Percentiles rank a stretch among this genome's conserved stretches.
Conservation (phyloP, 1,284 basidiomycete genomes). For the Trichosporon ovoides region DNA sequence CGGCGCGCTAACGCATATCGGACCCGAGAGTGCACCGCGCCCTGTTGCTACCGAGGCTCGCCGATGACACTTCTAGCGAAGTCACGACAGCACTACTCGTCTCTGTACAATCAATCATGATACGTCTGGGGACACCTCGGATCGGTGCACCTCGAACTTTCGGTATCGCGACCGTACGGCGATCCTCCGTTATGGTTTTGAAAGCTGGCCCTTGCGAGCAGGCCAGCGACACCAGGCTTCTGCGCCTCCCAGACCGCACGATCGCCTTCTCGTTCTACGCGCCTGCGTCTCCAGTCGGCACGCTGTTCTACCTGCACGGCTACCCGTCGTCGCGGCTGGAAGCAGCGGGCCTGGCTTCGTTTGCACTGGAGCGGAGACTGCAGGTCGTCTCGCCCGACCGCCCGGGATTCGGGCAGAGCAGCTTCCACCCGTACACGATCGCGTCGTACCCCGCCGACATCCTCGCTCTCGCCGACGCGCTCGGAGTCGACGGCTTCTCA, state of each 20-base stretch:
- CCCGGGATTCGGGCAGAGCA: conserved; percentile 15
- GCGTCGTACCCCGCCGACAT: conserved; percentile 7
- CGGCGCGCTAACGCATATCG: no score
- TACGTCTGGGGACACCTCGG: neutral
- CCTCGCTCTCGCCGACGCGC: conserved; percentile 5
- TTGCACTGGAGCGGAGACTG: neutral
- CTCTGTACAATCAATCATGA: neutral
- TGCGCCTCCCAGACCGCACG: neutral
- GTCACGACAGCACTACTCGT: neutral
- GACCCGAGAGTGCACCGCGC: no score
- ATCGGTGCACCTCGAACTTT: neutral
- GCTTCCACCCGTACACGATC: neutral
- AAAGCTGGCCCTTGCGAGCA: neutral
- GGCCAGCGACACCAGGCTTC: neutral
- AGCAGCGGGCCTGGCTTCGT: neutral
- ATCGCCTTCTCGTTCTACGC: neutral
- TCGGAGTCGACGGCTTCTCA: neutral
- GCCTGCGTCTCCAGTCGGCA: neutral
- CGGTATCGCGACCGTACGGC: neutral
- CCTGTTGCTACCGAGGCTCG: no score
- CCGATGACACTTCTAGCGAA: no score
- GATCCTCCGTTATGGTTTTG: neutral
- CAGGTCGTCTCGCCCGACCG: conserved; percentile 17
- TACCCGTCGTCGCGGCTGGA: conserved; percentile 17
- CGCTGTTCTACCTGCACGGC: conserved; percentile 17